Base-by-base conservation (phyloP, 768 basidiomycete genomes). In the Plicaturopsis crispa region DNA sequence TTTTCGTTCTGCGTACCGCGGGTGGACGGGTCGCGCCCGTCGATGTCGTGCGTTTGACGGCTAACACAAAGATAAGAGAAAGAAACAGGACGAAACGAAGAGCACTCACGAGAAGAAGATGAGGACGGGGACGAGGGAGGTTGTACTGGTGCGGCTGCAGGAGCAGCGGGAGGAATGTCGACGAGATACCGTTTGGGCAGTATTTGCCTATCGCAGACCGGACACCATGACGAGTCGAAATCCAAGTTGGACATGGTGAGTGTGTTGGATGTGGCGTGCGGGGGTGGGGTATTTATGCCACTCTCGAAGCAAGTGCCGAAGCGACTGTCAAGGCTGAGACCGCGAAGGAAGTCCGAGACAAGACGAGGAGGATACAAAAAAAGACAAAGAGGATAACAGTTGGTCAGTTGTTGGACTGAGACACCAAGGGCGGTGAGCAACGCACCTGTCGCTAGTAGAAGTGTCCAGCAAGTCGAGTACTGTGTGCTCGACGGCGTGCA, bases 201-300 rank as follows among this genome's bases (percentile, higher is more conserved):
- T 48, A 90, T 87, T 46, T 81, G 80, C 48, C 75, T 67, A 50
- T 78, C 73, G 66, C 87, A 90, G 52, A 74, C 75, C 35, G 83
- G 82, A 71, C 86, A 89, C 81, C 82, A 90, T 40, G 77, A 66
- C 45, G 79, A 70, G 62, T 85, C 84, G 63, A 78, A 68, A 52
- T 62, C 53, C 46, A 55, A 48, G 8, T 8, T 28, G 26, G 8
- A 14, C 8, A 28, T 8, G 26, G 26, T 14, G 26, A 14, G 14
- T 8, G 26, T 28, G 8, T 8, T 8, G 10, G 26, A 8, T 14
- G 8, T 14, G 26, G 14, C 8, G 26, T 8, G 26, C 10, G 10
- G 26, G 8, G 8, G 26, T 28, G 26, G 26, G 26, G 26, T 28
- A 28, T 28, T 28, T 28, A 28, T 28, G 26, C 26, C 8, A 28